A percentile compares a stretch with the other conserved stretches of the same genome.
Conservation (phyloP, 2,329 filamentous ascomycete species). For the Sporothrix globosa region DNA sequence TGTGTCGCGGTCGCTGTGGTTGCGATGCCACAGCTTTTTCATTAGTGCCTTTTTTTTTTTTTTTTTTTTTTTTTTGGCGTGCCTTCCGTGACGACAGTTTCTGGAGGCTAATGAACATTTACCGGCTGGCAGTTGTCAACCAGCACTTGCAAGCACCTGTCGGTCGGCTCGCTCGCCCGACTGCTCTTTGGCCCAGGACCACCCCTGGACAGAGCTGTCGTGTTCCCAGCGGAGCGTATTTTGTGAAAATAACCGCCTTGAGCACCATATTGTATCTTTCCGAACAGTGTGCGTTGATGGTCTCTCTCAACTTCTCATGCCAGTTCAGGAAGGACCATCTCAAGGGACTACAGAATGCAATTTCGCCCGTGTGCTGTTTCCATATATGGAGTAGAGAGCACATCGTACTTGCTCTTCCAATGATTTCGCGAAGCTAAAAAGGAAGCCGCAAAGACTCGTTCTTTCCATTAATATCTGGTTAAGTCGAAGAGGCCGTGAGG, state of each 20-base stretch:
- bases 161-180: background rate
- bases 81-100: constrained; percentile 7
- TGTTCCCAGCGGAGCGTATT: background rate
- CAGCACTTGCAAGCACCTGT: constrained; percentile 5
- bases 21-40: constrained; percentile 11
- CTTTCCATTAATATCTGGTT: background rate
- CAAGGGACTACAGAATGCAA: background rate
- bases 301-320: background rate
- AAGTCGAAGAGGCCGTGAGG: background rate
- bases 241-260: background rate
- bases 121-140: background rate
- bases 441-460: background rate
- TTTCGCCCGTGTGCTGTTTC: background rate
- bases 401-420: background rate
- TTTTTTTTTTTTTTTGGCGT: constrained; percentile 3
- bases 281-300: background rate
- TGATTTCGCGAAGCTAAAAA: background rate
- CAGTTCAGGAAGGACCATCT: background rate
- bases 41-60: background rate
- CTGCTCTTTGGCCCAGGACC: background rate
- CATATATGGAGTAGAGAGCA: background rate
- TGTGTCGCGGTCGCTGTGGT: constrained; percentile 8
- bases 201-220: background rate
- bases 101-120: background rate
- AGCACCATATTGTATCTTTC: background rate